Conservation (phyloP, 2,329 filamentous ascomycete species). For the Chaetomium sp. region DNA sequence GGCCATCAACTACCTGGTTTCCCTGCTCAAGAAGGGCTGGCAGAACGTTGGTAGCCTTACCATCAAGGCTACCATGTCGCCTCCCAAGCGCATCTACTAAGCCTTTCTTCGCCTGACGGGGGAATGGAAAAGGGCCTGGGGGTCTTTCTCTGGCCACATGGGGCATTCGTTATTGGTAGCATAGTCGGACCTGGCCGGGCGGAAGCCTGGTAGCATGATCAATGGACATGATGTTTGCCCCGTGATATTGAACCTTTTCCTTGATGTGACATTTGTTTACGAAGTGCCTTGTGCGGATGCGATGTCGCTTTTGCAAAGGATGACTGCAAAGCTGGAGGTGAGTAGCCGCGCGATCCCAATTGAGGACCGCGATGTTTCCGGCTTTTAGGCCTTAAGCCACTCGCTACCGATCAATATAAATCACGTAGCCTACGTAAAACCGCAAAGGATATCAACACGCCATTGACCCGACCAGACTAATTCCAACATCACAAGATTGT, state of each 20-base stretch:
- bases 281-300: neutral
- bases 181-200: constrained; percentile 5
- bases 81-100: constrained; percentile 97
- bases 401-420: no score
- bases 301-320: neutral
- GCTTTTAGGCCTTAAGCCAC: no score
- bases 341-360: no score
- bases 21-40: constrained; percentile 99
- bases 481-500: no score
- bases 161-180: constrained; percentile 9
- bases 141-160: constrained; percentile 3
- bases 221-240: constrained; percentile 10
- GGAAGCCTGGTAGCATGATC: constrained; percentile 8
- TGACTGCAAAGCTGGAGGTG: no score
- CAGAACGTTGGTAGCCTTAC: constrained; percentile 99
- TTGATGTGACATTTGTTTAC: neutral
- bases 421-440: no score
- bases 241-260: constrained; percentile 1
- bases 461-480: no score
- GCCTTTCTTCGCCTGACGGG: neutral
- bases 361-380: no score
- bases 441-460: no score
- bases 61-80: constrained; percentile 99
- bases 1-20: constrained; percentile 99
- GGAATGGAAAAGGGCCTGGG: constrained; percentile 5